Evolutionary conservation across 2,329 filamentous ascomycete genomes (phyloP).

Genomic region (Biscogniauxia marginata): DNA sequence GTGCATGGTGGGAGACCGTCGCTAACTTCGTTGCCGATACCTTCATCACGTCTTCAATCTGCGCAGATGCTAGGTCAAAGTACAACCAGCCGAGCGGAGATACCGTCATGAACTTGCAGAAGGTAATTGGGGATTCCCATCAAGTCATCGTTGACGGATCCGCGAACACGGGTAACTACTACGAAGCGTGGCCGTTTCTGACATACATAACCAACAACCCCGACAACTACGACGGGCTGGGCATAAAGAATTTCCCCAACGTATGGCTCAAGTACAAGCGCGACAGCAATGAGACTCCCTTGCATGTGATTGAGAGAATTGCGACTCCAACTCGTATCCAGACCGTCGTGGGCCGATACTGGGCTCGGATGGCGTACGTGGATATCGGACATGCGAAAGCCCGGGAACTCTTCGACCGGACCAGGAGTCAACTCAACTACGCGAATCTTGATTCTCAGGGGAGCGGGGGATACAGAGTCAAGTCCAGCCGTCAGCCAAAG

Average conservation of each 20-base stretch:
- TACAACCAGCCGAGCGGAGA: conserved; percentile 35
- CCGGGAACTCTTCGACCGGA: conserved; percentile 36
- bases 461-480: conserved; percentile 41
- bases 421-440: conserved; percentile 39
- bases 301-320: conserved; percentile 45
- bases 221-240: conserved; percentile 41
- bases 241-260: conserved; percentile 40
- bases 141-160: conserved; percentile 49
- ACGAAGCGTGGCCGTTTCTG: conserved; percentile 52
- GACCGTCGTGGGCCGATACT: conserved; percentile 46
- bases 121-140: conserved; percentile 46
- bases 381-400: conserved; percentile 47
- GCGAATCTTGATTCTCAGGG: conserved; percentile 40
- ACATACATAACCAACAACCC: conserved; percentile 49
- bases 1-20: conserved; percentile 52
- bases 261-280: conserved; percentile 43
- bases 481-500: conserved; percentile 39
- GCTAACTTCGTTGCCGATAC: conserved; percentile 51
- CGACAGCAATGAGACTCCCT: conserved; percentile 48
- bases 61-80: conserved; percentile 37
- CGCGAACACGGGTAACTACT: conserved; percentile 44
- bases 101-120: conserved; percentile 42
- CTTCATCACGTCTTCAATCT: conserved; percentile 45
- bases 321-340: conserved; percentile 36
- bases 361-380: conserved; percentile 53